Percentiles rank a stretch among this genome's conserved stretches.
phyloP scores from a whole-genome alignment of 2,329 filamentous ascomycete species.

The Pseudocercospora pini-densiflorae region DNA sequence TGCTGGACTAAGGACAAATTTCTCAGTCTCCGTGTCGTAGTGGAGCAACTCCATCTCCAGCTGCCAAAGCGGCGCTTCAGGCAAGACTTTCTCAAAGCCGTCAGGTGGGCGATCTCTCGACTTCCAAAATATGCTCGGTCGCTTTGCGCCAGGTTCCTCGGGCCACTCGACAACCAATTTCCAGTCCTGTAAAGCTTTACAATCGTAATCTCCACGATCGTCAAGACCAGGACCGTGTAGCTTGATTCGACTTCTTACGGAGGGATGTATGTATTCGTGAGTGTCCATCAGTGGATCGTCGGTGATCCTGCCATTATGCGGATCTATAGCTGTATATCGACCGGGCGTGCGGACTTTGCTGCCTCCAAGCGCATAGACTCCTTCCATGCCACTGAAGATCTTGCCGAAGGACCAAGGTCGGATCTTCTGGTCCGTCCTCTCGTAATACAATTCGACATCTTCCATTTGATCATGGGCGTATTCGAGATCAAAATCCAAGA shows the following conservation, averaged over 20 bases:
- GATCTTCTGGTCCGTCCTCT: slow-evolving; percentile 44
- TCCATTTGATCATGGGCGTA: slow-evolving; percentile 55
- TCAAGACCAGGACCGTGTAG: slow-evolving; percentile 52
- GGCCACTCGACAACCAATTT: slow-evolving; percentile 51
- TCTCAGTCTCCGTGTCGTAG: slow-evolving; percentile 48
- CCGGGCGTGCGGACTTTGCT: slow-evolving; percentile 52
- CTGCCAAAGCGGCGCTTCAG: slow-evolving; percentile 51
- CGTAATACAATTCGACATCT: slow-evolving; percentile 50
- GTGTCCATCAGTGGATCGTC: slow-evolving; percentile 52
- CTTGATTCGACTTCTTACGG: slow-evolving; percentile 50
- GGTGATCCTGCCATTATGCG: slow-evolving; percentile 47
- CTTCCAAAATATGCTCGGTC: slow-evolving; percentile 51
- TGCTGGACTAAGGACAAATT: slow-evolving; percentile 41
- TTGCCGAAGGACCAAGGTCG: slow-evolving; percentile 56
- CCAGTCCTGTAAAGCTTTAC: slow-evolving; percentile 52
- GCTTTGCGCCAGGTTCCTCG: slow-evolving; percentile 36
- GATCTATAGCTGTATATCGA: slow-evolving; percentile 52
- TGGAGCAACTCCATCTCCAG: slow-evolving; percentile 49
- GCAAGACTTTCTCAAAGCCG: slow-evolving; percentile 46
- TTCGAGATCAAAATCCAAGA: slow-evolving; percentile 53
- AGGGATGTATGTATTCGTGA: slow-evolving; percentile 58
- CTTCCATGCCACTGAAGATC: slow-evolving; percentile 52
- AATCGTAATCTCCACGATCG: slow-evolving; percentile 52
- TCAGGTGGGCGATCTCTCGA: slow-evolving; percentile 41
- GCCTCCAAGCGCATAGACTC: slow-evolving; percentile 54